Evolutionary conservation across 129 eudicot species (phyloP).

Genomic region (Saposhnikovia divaricata): DNA sequence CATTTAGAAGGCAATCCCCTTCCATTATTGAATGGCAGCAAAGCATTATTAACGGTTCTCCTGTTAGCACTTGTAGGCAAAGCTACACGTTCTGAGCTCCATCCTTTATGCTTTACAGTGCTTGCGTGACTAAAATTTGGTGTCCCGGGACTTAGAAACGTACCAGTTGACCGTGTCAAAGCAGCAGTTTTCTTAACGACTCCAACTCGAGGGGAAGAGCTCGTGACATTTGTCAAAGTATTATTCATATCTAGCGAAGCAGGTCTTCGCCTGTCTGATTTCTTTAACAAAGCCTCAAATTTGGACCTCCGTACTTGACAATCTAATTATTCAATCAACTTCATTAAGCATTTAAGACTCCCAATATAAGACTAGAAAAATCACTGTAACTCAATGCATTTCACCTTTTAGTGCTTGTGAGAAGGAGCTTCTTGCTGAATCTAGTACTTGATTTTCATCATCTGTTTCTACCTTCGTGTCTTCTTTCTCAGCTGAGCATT

Average conservation of each 20-base stretch:
- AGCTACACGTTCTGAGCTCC: constrained; percentile 90
- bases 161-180: constrained; percentile 26
- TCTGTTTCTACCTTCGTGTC: constrained; percentile 47
- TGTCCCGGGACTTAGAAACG: constrained; percentile 71
- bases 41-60: constrained; percentile 38
- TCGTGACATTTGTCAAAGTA: constrained; percentile 25
- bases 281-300: constrained; percentile 43
- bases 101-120: constrained; percentile 56
- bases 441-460: constrained; percentile 47
- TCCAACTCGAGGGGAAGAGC: constrained; percentile 59
- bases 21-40: constrained; percentile 55
- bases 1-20: constrained; percentile 82
- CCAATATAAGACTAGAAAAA: neutral
- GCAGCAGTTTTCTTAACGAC: constrained; percentile 45
- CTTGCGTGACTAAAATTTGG: constrained; percentile 47
- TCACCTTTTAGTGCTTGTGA: constrained; percentile 91
- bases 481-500: constrained; percentile 32
- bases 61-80: constrained; percentile 33
- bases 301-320: constrained; percentile 61
- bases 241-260: constrained; percentile 65
- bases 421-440: constrained; percentile 87
- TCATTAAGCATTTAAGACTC: neutral
- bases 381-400: neutral
- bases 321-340: constrained; percentile 31
- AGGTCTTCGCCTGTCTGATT: constrained; percentile 53